phyloP scores from a whole-genome alignment of 352 stramenopile genomes.

The Pythium rishiriense region DNA sequence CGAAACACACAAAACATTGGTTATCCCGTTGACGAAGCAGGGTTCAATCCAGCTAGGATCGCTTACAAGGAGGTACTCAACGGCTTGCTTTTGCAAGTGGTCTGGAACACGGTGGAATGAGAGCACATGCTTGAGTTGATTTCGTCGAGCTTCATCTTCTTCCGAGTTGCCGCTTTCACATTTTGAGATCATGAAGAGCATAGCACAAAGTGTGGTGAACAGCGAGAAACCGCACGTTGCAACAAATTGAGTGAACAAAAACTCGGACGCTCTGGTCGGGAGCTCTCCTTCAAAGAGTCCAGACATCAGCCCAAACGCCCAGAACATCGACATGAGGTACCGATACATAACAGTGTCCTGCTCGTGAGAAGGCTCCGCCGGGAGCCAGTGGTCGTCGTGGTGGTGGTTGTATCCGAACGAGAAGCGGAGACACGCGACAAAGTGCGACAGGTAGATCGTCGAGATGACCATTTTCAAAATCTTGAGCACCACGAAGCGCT shows the following conservation, averaged over 20 bases:
- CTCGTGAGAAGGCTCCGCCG: conserved; percentile 22
- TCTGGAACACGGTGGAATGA: conserved; percentile 67
- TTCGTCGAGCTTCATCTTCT: conserved; percentile 59
- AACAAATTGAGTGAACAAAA: conserved; percentile 69
- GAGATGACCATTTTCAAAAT: conserved; percentile 42
- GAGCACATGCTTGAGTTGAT: conserved; percentile 72
- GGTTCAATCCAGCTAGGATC: neutral
- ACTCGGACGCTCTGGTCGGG: conserved; percentile 44
- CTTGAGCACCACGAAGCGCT: conserved; percentile 51
- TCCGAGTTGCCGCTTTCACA: conserved; percentile 68
- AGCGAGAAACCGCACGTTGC: conserved; percentile 65
- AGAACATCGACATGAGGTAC: conserved; percentile 63
- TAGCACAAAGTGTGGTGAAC: conserved; percentile 69
- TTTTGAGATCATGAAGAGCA: conserved; percentile 82
- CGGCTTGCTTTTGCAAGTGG: conserved; percentile 49
- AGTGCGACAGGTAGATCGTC: conserved; percentile 55
- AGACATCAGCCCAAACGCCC: conserved; percentile 64
- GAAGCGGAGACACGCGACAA: conserved; percentile 58
- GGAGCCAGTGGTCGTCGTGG: conserved; percentile 55
- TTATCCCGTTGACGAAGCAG: neutral
- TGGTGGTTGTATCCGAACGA: conserved; percentile 56
- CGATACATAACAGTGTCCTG: conserved; percentile 30
- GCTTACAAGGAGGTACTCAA: conserved; percentile 64
- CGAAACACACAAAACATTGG: neutral
- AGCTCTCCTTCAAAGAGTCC: conserved; percentile 74